Evolutionary conservation across 2,329 filamentous ascomycete species (phyloP).

Genomic region (Fusarium temperatum): DNA sequence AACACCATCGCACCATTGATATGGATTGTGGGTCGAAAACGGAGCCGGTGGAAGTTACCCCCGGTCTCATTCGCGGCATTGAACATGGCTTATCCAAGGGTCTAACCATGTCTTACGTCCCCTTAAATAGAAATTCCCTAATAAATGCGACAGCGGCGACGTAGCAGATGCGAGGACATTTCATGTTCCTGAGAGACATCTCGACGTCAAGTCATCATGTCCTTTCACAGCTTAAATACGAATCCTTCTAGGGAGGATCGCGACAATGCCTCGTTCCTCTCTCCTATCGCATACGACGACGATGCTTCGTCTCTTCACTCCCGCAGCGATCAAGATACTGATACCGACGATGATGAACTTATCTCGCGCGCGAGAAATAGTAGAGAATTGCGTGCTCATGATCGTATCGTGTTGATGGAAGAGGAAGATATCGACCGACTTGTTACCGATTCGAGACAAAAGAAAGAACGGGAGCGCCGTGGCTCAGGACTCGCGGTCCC

Average conservation of each 20-base stretch:
- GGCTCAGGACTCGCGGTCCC: conserved; percentile 61
- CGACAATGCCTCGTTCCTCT: conserved; percentile 63
- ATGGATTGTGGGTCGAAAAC: conserved; percentile 2
- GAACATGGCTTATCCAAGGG: conserved; percentile 24
- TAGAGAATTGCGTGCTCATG: conserved; percentile 74
- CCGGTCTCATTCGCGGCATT: conserved; percentile 31
- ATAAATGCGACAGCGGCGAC: conserved; percentile 18
- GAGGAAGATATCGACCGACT: conserved; percentile 76
- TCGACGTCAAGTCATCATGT: conserved; percentile 30
- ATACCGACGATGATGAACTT: conserved; percentile 79
- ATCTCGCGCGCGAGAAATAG: conserved; percentile 73
- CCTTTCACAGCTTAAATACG: conserved; percentile 36
- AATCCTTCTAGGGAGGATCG: conserved; percentile 31
- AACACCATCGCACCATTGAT: conserved; percentile 3
- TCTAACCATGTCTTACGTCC: conserved; percentile 32
- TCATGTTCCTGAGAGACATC: conserved; percentile 32
- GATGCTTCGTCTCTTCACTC: conserved; percentile 74
- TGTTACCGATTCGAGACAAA: conserved; percentile 61
- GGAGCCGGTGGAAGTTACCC: conserved; percentile 37
- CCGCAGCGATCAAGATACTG: conserved; percentile 76
- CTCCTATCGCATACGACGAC: conserved; percentile 71
- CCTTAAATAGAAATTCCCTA: conserved; percentile 28
- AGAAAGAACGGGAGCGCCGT: conserved; percentile 60
- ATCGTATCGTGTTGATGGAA: conserved; percentile 76
- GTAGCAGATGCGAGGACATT: conserved; percentile 13